Percentiles rank a stretch among this genome's conserved stretches.
Conservation (phyloP, 2,329 filamentous ascomycete species). For the Diaporthe ampelina region DNA sequence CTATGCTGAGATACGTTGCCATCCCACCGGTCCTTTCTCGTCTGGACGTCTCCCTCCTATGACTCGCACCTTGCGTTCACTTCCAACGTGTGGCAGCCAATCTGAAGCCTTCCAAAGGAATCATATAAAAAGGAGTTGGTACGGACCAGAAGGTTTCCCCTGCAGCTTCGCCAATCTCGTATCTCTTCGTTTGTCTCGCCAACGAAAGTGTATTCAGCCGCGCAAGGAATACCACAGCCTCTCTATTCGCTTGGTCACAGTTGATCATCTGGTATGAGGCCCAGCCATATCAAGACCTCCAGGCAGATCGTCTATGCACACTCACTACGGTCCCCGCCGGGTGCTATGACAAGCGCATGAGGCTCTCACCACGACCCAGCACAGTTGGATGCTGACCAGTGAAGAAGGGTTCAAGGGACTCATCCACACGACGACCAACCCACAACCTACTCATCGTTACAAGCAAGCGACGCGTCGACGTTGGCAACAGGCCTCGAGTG, state of each 20-base stretch:
- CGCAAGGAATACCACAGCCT: not conserved
- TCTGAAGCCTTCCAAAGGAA: conserved; percentile 16
- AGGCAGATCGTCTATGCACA: not conserved
- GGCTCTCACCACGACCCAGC: not conserved
- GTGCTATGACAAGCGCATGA: conserved; percentile 5
- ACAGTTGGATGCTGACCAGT: conserved; percentile 24
- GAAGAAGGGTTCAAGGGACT: not conserved
- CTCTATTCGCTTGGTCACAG: not conserved
- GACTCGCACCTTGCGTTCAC: conserved; percentile 33
- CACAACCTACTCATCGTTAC: not conserved
- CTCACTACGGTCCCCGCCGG: not conserved
- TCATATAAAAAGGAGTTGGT: conserved; percentile 30
- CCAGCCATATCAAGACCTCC: not conserved
- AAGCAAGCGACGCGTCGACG: not conserved
- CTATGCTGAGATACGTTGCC: conserved; percentile 25
- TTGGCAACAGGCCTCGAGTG: not conserved
- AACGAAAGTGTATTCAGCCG: conserved; percentile 8
- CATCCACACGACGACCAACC: not conserved
- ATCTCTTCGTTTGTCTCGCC: not conserved
- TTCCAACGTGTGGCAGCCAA: conserved; percentile 19
- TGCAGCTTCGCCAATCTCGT: conserved; percentile 28
- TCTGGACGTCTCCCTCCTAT: conserved; percentile 8
- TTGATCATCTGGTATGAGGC: conserved; percentile 16
- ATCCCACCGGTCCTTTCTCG: not conserved
- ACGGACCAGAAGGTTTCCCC: not conserved